These are phyloP conservation scores for Volvox reticuliferus DNA, from an alignment of 139 green algal species.

Conservation along the genomic window DNA sequence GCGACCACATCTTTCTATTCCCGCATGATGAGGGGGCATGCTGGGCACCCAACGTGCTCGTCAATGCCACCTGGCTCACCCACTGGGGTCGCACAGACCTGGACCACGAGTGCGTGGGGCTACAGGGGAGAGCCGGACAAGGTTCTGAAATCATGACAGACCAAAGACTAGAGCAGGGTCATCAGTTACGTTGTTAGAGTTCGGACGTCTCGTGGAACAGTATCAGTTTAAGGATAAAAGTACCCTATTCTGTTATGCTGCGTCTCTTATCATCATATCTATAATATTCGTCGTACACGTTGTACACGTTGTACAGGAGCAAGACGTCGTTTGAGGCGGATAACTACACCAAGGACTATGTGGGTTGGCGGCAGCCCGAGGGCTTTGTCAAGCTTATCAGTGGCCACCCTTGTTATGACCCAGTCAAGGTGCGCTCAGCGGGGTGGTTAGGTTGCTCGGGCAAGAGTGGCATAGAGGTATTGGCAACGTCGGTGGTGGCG, in stretches of 20 bases:
- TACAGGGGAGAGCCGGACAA: background rate
- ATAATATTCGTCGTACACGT: no score
- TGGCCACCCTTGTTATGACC: constrained; percentile 63
- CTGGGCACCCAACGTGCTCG: constrained; percentile 64
- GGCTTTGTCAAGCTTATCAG: constrained; percentile 51
- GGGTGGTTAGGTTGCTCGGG: no score
- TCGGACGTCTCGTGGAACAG: no score
- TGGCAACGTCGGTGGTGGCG: no score
- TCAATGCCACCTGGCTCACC: constrained; percentile 61
- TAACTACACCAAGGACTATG: constrained; percentile 54
- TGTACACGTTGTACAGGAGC: no score
- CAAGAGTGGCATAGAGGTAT: no score
- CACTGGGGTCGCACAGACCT: constrained; percentile 67
- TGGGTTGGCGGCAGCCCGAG: constrained; percentile 35
- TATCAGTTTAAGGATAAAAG: no score
- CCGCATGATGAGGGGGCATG: constrained; percentile 73
- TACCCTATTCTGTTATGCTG: no score
- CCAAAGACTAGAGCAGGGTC: no score
- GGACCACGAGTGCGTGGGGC: constrained; percentile 40
- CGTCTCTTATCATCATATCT: no score
- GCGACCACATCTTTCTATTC: constrained; percentile 78
- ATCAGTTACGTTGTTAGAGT: no score
- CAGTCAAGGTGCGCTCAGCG: constrained; percentile 52
- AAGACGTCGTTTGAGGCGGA: constrained; percentile 58
- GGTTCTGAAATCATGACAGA: no score